A percentile compares a stretch with the other conserved stretches of the same genome.
These are phyloP conservation scores for Penicillium brasilianum DNA, from an alignment of 2,329 filamentous ascomycete species.

Conservation along the genomic window DNA sequence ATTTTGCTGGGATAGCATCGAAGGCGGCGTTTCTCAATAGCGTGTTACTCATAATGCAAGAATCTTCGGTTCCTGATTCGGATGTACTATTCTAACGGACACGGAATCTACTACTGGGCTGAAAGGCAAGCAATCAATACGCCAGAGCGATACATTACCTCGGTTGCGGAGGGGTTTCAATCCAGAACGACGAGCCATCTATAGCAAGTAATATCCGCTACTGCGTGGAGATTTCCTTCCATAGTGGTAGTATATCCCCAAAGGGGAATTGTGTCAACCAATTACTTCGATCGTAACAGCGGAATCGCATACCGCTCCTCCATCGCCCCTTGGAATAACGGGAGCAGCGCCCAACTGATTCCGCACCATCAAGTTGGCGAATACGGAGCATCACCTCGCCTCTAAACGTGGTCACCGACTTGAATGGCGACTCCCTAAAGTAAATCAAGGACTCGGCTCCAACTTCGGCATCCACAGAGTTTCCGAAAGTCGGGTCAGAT, in stretches of 20 bases:
- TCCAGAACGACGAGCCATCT: neutral
- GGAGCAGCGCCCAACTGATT: neutral
- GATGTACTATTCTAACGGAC: neutral
- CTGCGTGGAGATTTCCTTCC: neutral
- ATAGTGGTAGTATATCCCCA: neutral
- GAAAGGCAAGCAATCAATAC: neutral
- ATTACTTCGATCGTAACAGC: neutral
- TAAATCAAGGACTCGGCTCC: constrained; percentile 6
- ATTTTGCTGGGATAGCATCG: neutral
- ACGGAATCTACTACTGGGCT: neutral
- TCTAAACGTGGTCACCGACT: neutral
- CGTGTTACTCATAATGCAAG: neutral
- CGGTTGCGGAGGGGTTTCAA: neutral
- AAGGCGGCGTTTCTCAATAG: neutral
- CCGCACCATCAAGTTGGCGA: neutral
- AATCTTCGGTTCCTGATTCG: neutral
- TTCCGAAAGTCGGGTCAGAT: neutral
- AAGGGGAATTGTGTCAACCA: neutral
- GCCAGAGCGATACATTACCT: neutral
- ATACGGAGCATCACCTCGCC: neutral
- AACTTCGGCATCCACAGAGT: constrained; percentile 9
- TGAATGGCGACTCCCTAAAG: neutral
- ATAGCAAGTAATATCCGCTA: neutral
- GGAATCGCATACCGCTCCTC: neutral
- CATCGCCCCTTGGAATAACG: too few species aligned